Base-by-base conservation (phyloP, 768 basidiomycete genomes). In the Suillus brevipes region DNA sequence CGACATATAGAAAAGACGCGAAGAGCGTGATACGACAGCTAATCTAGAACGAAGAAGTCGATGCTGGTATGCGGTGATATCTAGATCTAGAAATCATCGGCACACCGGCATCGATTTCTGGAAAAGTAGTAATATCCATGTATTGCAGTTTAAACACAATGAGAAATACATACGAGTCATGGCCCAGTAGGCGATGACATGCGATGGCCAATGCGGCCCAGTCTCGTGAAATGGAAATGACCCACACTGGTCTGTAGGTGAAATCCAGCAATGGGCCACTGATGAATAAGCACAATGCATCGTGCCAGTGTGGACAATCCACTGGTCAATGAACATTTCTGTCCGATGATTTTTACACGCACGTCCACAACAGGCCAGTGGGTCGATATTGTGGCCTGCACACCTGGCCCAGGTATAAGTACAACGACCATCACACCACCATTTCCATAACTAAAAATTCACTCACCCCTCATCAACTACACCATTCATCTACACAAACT, bases 101-200 rank as follows among this genome's bases (percentile, higher is more conserved):
- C n/a, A n/a, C n/a, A n/a, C n/a, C n/a, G n/a, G n/a, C n/a, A n/a
- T n/a, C n/a, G n/a, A n/a, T n/a, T n/a, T n/a, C n/a, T n/a, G n/a
- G n/a, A n/a, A n/a, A n/a, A n/a, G n/a, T n/a, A n/a, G 85, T 89
- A n/a, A 40, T 58, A 28, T 25, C 18, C 57, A 56, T 53, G 23
- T 64, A 18, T 50, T 28, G 10, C 31, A 31, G 4, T 47, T n/a
- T n/a, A 7, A 56, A 34, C 34, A 8, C 55, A 7, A 37, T 37
- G 23, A 34, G 31, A n/a, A 56, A 56, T 56, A 34, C 20, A 56
- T n/a, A 13, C 6, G 7, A 23, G 12, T 8, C n/a, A 23, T 37
- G 6, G 52, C 53, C 31, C 12, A 56, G 55, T 13, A 7, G 55
- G 36, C 55, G 13, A 23, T 56, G 20, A n/a, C 6, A 31, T 31